Evolutionary conservation across 768 basidiomycete species (phyloP).

Genomic region (Kwoniella dendrophila): DNA sequence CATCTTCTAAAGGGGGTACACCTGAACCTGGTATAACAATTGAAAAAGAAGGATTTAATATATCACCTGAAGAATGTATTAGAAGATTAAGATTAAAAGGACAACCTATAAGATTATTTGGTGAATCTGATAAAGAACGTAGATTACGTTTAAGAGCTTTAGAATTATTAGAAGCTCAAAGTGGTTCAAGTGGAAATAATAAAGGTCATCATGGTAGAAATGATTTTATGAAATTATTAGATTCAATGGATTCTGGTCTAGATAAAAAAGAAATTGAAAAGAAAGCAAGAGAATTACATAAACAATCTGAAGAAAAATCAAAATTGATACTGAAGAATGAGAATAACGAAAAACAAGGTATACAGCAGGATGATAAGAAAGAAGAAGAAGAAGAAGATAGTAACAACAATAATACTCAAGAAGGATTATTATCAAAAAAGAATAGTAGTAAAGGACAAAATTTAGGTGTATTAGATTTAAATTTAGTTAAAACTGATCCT

Average conservation of each 20-base stretch:
- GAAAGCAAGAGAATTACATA: slow-evolving; percentile 22
- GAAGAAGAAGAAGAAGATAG: slow-evolving; percentile 56
- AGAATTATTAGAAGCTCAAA: slow-evolving; percentile 83
- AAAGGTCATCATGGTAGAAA: slow-evolving; percentile 68
- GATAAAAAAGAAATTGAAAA: slow-evolving; percentile 51
- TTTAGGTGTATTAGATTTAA: slow-evolving; percentile 72
- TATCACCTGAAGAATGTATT: slow-evolving; percentile 89
- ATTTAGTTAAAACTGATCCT: slow-evolving; percentile 81
- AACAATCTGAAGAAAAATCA: slow-evolving; percentile 65
- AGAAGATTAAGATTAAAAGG: slow-evolving; percentile 85
- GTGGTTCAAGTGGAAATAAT: slow-evolving; percentile 26
- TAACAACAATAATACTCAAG: too few relatives aligned
- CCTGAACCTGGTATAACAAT: slow-evolving; percentile 55
- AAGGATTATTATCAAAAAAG: too few relatives aligned
- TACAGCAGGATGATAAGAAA: slow-evolving; percentile 6
- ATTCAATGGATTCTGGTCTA: slow-evolving; percentile 64
- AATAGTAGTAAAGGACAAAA: slow-evolving; percentile 58
- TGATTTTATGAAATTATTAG: slow-evolving; percentile 70
- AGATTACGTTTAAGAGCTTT: slow-evolving; percentile 84
- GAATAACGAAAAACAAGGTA: slow-evolving; percentile 1
- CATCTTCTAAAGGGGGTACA: slow-evolving; percentile 56
- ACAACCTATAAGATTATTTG: slow-evolving; percentile 92
- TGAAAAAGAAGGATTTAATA: slow-evolving; percentile 66
- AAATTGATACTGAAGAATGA: slow-evolving; percentile 60
- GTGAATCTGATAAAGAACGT: slow-evolving; percentile 91